Percentiles rank a stretch among this genome's conserved stretches.
Conservation (phyloP, 768 basidiomycete genomes). For the Leccinum uliginosum region DNA sequence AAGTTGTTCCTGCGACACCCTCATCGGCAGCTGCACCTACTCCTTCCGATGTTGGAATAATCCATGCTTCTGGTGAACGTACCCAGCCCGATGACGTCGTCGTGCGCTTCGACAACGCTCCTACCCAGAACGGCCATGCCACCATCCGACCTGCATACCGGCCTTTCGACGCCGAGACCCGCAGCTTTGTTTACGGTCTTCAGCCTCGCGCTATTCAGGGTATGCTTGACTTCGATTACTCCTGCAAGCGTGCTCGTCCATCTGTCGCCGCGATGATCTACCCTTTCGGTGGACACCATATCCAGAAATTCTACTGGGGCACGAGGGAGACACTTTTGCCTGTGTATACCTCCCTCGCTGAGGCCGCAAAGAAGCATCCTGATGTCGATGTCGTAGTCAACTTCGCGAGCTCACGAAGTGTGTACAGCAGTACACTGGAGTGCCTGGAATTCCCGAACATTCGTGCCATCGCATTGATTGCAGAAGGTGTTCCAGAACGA, state of each 20-base stretch:
- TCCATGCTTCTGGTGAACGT: slow-evolving; percentile 75
- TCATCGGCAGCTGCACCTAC: slow-evolving; percentile 35
- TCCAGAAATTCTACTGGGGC: slow-evolving; percentile 99
- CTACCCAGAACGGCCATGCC: slow-evolving; percentile 30
- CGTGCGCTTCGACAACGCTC: slow-evolving; percentile 68
- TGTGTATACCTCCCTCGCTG: slow-evolving; percentile 88
- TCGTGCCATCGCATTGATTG: slow-evolving; percentile 80
- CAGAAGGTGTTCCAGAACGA: slow-evolving; percentile 97
- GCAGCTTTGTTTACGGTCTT: slow-evolving; percentile 96
- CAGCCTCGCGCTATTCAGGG: slow-evolving; percentile 99
- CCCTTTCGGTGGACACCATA: slow-evolving; percentile 99
- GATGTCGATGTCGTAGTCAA: slow-evolving; percentile 98
- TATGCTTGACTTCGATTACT: slow-evolving; percentile 98
- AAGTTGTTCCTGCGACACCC: slow-evolving; percentile 19
- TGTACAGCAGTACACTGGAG: slow-evolving; percentile 93
- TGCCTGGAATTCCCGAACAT: slow-evolving; percentile 55
- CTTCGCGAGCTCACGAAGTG: slow-evolving; percentile 92
- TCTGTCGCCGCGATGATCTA: slow-evolving; percentile 99
- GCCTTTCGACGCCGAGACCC: slow-evolving; percentile 91
- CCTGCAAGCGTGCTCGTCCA: slow-evolving; percentile 87
- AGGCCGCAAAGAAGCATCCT: slow-evolving; percentile 90
- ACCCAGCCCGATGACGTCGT: slow-evolving; percentile 86
- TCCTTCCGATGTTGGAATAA: slow-evolving; percentile 55
- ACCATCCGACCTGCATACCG: slow-evolving; percentile 69
- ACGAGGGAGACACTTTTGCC: slow-evolving; percentile 98